Evolutionary conservation across 2,329 filamentous ascomycete species (phyloP), one percentile per base, ranked within the genome.

Genomic region (Beauveria varroae): DNA sequence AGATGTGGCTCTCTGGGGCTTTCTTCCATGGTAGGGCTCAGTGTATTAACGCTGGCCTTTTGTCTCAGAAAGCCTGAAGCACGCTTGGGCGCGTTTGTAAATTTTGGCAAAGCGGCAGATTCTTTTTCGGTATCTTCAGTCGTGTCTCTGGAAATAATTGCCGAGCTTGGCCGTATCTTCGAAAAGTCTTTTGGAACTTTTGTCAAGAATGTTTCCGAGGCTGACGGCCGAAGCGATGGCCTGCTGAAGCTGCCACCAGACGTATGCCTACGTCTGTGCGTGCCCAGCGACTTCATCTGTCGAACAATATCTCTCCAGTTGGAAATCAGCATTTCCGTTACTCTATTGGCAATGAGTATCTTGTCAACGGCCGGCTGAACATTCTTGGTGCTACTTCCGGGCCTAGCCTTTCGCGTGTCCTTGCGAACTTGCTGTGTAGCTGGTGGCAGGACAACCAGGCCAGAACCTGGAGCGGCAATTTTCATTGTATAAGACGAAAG

Each of bases 301-400:
- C 79, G 76, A 49, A 87, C 82, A 12, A 88, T 77, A 53, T 87
- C 84, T 62, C 82, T 76, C 87, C 86, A 89, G 64, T 87, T 80
- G 1, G 79, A 75, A 54, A 89, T 83, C 5, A 89, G 73, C 85
- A 89, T 88, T 69, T 87, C 84, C 0, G 84, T 76, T 34, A 89
- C 80, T 37, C 74, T 73, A 63, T 85, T 86, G 12, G 84, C 84
- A 59, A 86, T 72, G 50, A 79, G 76, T 24, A 86, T 75, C 65
- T 84, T 87, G 72, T 86, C 79, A 20, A 87, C 71, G n/a, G 62
- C 51, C 6, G 57, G 61, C 26, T 59, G 61, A 26, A 49, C 56
- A 28, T 44, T 49, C 28, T 55, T 54, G 6, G 34, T 47, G 56
- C 40, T 59, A 18, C 52, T 46, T 41, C 40, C 52, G 6, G 26